These are phyloP conservation scores for Meyerozyma guilliermondii DNA, from an alignment of 1,139 yeast genomes.

Conservation along the genomic window DNA sequence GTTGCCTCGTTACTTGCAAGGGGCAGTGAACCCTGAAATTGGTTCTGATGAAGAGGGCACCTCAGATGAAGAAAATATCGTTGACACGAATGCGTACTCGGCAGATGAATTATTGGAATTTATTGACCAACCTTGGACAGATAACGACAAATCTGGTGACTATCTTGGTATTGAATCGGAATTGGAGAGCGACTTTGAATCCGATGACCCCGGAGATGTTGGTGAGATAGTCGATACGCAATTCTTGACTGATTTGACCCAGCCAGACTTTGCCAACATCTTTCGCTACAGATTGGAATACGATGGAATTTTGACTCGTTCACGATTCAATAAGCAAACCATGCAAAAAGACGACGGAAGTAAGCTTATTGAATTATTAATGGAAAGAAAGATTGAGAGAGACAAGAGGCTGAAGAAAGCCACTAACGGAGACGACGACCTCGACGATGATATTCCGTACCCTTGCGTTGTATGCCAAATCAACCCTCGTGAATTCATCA, in stretches of 20 bases:
- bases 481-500: conserved; percentile 66
- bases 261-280: conserved; percentile 32
- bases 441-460: conserved; percentile 17
- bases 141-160: conserved; percentile 45
- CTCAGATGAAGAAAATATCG: neutral
- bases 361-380: conserved; percentile 19
- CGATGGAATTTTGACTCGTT: conserved; percentile 36
- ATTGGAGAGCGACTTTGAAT: conserved; percentile 11
- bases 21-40: neutral
- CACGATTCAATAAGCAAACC: conserved; percentile 23
- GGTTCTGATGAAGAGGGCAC: conserved; percentile 3
- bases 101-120: neutral
- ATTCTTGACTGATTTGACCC: conserved; percentile 24
- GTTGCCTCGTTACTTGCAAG: neutral
- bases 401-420: conserved; percentile 5
- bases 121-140: conserved; percentile 16
- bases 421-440: conserved; percentile 4
- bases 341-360: conserved; percentile 18
- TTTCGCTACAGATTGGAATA: conserved; percentile 19
- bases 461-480: conserved; percentile 81
- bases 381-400: conserved; percentile 12
- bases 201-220: neutral
- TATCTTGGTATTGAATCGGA: conserved; percentile 21
- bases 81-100: neutral
- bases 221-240: conserved; percentile 1